phyloP scores from a whole-genome alignment of 83 land plant genomes.

The Picea mariana region DNA sequence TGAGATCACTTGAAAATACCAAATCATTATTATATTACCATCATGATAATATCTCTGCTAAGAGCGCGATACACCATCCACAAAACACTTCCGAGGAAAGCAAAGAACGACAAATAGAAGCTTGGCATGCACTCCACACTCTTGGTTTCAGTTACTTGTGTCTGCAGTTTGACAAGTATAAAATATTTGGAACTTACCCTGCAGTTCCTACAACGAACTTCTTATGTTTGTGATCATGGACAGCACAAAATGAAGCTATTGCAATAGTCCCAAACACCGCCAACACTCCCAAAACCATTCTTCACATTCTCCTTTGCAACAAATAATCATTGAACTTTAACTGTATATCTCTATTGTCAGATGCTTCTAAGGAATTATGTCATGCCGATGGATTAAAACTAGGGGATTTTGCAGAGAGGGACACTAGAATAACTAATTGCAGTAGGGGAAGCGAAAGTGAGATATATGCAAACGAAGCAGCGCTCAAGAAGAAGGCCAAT shows the following conservation, averaged over 20 bases:
- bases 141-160: background rate
- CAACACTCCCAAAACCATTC: slow-evolving; percentile 19
- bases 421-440: too few species aligned
- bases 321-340: background rate
- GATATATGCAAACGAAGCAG: slow-evolving; percentile 42
- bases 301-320: slow-evolving; percentile 28
- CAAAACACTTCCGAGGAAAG: slow-evolving; percentile 8
- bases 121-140: background rate
- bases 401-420: too few species aligned
- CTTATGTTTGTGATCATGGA: slow-evolving; percentile 46
- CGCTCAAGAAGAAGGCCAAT: slow-evolving; percentile 42
- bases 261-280: slow-evolving; percentile 24
- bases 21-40: background rate
- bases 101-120: background rate
- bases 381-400: too few species aligned
- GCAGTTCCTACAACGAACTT: slow-evolving; percentile 48
- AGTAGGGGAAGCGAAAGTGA: slow-evolving; percentile 39
- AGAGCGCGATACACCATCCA: background rate
- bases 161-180: background rate
- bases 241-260: slow-evolving; percentile 20
- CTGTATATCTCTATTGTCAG: too few species aligned
- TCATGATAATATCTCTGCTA: background rate
- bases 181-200: slow-evolving; percentile 33
- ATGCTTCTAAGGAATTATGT: too few species aligned
- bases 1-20: background rate